phyloP scores from a whole-genome alignment of 78 protist genomes.

The Cavenderia fasciculata region DNA sequence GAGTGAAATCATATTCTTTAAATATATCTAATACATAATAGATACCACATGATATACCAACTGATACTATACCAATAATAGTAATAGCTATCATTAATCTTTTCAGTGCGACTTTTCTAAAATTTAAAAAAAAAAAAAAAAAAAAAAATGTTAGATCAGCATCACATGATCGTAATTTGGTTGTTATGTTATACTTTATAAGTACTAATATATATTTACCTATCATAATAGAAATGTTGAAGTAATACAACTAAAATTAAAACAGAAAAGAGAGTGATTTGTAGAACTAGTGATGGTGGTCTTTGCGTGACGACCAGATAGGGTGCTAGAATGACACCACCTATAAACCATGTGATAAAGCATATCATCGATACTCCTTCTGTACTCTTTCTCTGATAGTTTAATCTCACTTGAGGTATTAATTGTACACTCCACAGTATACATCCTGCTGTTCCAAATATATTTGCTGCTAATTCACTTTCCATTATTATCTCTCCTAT shows the following conservation, averaged over 20 bases:
- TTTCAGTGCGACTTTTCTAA: background rate
- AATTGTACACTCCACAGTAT: slow-evolving; percentile 35
- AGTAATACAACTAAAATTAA: slow-evolving; percentile 1
- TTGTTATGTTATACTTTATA: background rate
- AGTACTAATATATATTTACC: background rate
- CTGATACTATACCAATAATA: background rate
- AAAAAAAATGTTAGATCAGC: background rate
- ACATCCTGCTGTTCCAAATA: slow-evolving; percentile 26
- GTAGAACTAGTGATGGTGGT: slow-evolving; percentile 24
- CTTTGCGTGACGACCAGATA: background rate
- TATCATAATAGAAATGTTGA: slow-evolving; percentile 39
- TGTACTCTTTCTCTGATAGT: slow-evolving; percentile 16
- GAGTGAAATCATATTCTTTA: background rate
- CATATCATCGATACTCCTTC: slow-evolving; percentile 24
- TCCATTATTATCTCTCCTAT: no score
- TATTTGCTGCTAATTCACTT: slow-evolving; percentile 13
- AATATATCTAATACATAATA: background rate
- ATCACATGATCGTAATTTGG: background rate
- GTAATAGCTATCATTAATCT: slow-evolving; percentile 6
- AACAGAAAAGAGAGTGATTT: slow-evolving; percentile 7
- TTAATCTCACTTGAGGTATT: slow-evolving; percentile 30
- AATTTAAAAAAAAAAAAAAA: background rate
- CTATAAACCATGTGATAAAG: slow-evolving; percentile 1
- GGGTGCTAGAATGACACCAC: slow-evolving; percentile 13
- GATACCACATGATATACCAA: background rate